Evolutionary conservation across 2,329 filamentous ascomycete species (phyloP).

Genomic region (Calcarisporium arbuscula): DNA sequence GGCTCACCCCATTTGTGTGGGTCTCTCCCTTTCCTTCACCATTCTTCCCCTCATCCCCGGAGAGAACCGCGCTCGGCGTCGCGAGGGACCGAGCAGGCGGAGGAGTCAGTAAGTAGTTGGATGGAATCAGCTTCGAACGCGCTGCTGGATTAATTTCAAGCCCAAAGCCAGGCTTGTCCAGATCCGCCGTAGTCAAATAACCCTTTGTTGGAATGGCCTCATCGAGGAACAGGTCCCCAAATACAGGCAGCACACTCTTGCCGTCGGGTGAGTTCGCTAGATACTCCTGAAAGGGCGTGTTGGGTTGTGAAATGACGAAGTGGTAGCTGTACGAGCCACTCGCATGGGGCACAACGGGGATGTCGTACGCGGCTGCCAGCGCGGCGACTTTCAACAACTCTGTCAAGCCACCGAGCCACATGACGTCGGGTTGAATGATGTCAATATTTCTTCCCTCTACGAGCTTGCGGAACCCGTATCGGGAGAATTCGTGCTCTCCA

Average conservation of each 20-base stretch:
- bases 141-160: conserved; percentile 78
- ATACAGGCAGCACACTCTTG: conserved; percentile 83
- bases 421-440: conserved; percentile 92
- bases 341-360: conserved; percentile 91
- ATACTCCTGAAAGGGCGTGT: conserved; percentile 94
- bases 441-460: conserved; percentile 88
- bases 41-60: too few species aligned
- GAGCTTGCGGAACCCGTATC: conserved; percentile 91
- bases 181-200: conserved; percentile 68
- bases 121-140: conserved; percentile 64
- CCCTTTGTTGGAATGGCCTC: conserved; percentile 84
- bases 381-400: conserved; percentile 85
- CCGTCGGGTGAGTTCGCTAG: conserved; percentile 89
- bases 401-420: conserved; percentile 94
- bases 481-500: conserved; percentile 90
- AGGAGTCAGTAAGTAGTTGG: conserved; percentile 65
- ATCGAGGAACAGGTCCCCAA: conserved; percentile 83
- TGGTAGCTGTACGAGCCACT: conserved; percentile 94
- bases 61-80: too few species aligned
- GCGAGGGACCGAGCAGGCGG: too few species aligned
- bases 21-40: too few species aligned
- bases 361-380: conserved; percentile 87
- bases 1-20: too few species aligned
- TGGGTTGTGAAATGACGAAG: conserved; percentile 88
- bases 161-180: conserved; percentile 89